Evolutionary conservation across 1,139 yeast genomes (phyloP).

Genomic region (Kurtzmaniella quercitrusa): DNA sequence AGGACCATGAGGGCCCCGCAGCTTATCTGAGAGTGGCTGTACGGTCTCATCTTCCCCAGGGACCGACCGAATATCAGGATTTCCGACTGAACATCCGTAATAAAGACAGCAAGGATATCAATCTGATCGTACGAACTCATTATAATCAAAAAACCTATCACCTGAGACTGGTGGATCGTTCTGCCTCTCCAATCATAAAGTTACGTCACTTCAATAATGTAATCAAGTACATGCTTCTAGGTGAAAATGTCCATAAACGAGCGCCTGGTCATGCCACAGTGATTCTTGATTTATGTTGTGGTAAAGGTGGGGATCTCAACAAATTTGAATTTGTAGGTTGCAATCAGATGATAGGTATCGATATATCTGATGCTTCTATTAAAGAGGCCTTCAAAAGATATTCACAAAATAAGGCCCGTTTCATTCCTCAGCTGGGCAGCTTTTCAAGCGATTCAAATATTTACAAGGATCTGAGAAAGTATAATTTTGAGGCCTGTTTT

Average conservation of each 20-base stretch:
- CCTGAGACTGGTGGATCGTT: slow-evolving; percentile 60
- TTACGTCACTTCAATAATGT: slow-evolving; percentile 88
- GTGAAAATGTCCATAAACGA: slow-evolving; percentile 51
- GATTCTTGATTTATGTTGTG: slow-evolving; percentile 85
- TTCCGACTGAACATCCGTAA: slow-evolving; percentile 39
- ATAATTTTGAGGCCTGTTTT: slow-evolving; percentile 68
- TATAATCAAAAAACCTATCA: slow-evolving; percentile 81
- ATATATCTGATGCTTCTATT: slow-evolving; percentile 84
- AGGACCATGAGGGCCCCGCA: neutral
- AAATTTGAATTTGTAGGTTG: slow-evolving; percentile 79
- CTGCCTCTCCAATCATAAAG: slow-evolving; percentile 78
- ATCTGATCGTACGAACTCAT: slow-evolving; percentile 71
- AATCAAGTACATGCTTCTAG: slow-evolving; percentile 81
- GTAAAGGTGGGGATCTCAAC: slow-evolving; percentile 95
- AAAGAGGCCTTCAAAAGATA: slow-evolving; percentile 81
- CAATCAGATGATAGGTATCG: slow-evolving; percentile 82
- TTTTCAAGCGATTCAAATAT: slow-evolving; percentile 14
- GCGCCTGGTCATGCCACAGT: slow-evolving; percentile 40
- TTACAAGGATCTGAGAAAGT: slow-evolving; percentile 44
- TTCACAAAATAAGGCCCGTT: slow-evolving; percentile 38
- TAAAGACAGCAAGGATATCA: slow-evolving; percentile 33
- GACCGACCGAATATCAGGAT: slow-evolving; percentile 26
- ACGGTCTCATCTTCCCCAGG: slow-evolving; percentile 5
- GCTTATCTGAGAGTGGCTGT: slow-evolving; percentile 12
- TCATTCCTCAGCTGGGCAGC: slow-evolving; percentile 21